Conservation (phyloP, 768 basidiomycete genomes). For the Amanita polypyramis region DNA sequence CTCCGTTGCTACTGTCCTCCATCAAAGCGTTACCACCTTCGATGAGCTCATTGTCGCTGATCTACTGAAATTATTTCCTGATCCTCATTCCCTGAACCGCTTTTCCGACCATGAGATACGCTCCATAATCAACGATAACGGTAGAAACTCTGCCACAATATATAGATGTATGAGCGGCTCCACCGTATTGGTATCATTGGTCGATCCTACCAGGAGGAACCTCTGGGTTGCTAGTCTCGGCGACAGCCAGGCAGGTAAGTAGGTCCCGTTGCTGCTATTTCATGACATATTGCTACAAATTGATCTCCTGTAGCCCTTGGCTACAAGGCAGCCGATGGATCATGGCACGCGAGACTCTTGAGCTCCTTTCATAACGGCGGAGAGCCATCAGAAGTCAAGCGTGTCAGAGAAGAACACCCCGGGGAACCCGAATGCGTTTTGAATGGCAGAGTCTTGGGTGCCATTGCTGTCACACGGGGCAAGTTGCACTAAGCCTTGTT, state of each 20-base stretch:
- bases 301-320: conserved; percentile 28
- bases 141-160: conserved; percentile 24
- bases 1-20: conserved; percentile 22
- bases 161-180: conserved; percentile 40
- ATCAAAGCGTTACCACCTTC: conserved; percentile 23
- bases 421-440: conserved; percentile 32
- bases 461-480: conserved; percentile 49
- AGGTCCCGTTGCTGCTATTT: neutral
- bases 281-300: neutral
- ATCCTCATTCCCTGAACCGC: conserved; percentile 17
- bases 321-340: conserved; percentile 17
- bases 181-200: conserved; percentile 37
- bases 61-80: conserved; percentile 33
- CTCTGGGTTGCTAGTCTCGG: conserved; percentile 50
- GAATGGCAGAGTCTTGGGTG: conserved; percentile 38
- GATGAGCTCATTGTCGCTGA: conserved; percentile 28
- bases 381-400: conserved; percentile 28
- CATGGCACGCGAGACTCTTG: conserved; percentile 30
- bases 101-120: conserved; percentile 31
- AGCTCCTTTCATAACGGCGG: conserved; percentile 43
- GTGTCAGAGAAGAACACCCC: conserved; percentile 35
- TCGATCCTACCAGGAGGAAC: conserved; percentile 30
- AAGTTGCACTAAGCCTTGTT: conserved; percentile 9
- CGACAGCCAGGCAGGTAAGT: conserved; percentile 42
- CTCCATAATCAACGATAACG: conserved; percentile 29